Percentiles rank a stretch among this genome's conserved stretches.
Conservation (phyloP, 78 protist species). For the Chrysochromulina parva region DNA sequence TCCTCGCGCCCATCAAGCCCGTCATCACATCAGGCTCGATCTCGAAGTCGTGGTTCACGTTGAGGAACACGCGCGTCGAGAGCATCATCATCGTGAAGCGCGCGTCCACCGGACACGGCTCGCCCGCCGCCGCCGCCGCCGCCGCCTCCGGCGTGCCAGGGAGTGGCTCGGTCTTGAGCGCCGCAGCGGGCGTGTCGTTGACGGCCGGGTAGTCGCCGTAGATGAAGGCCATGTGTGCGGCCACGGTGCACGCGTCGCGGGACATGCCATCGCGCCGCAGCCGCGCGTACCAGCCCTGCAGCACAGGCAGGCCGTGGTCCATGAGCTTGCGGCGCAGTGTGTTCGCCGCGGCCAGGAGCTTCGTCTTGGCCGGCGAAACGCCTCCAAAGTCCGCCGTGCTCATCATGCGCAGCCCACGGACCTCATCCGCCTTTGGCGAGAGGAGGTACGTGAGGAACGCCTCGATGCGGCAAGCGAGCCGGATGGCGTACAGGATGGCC, state of each 20-base stretch:
- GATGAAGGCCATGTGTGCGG: conserved; percentile 6
- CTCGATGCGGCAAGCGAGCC: conserved; percentile 25
- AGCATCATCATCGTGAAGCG: not conserved
- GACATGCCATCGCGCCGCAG: not conserved
- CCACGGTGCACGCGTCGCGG: conserved; percentile 3
- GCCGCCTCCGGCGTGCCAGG: no score
- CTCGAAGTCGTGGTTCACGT: conserved; percentile 13
- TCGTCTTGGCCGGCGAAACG: no score
- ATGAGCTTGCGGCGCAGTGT: conserved; percentile 12
- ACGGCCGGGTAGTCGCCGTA: not conserved
- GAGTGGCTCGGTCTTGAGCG: no score
- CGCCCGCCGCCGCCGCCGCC: no score
- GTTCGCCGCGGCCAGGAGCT: not conserved
- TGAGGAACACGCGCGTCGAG: not conserved
- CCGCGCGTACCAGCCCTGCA: conserved; percentile 15
- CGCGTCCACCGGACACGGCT: not conserved
- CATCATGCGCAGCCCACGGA: not conserved
- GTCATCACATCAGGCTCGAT: not conserved
- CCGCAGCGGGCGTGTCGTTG: no score
- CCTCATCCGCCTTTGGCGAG: not conserved
- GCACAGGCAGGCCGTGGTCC: conserved; percentile 18
- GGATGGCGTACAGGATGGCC: conserved; percentile 28
- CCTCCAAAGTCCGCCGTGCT: no score
- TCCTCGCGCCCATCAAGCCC: not conserved
- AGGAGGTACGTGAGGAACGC: not conserved